Conservation (phyloP, 805 yeast genomes). For the Kazachstania kunashirensis region DNA sequence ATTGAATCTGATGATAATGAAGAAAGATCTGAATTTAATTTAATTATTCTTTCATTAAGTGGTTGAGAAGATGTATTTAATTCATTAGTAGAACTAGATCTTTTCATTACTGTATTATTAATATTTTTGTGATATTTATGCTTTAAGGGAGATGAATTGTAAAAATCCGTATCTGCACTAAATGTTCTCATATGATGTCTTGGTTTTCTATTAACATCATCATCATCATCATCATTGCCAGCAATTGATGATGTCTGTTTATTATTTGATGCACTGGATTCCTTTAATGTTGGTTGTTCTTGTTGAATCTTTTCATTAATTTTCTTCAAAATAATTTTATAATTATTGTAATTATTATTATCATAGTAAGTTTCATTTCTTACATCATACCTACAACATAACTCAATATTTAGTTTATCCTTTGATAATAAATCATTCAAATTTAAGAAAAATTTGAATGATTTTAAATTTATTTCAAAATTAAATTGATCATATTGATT, state of each 20-base stretch:
- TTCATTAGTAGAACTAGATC: not conserved
- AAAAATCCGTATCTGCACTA: conserved; percentile 28
- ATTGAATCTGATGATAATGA: not conserved
- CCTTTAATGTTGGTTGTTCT: not conserved
- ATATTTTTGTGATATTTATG: conserved; percentile 21
- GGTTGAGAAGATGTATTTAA: not conserved
- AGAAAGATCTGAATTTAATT: not conserved
- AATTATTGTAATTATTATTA: conserved; percentile 29
- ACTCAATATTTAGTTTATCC: conserved; percentile 14
- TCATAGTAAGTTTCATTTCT: conserved; percentile 28
- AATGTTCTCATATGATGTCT: conserved; percentile 20
- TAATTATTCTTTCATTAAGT: not conserved
- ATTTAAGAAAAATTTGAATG: conserved; percentile 21
- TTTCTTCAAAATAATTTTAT: conserved; percentile 12
- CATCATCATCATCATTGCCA: not conserved
- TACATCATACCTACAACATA: conserved; percentile 29
- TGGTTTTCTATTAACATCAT: not conserved
- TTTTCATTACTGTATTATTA: not conserved
- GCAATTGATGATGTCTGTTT: not conserved
- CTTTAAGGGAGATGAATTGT: conserved; percentile 28
- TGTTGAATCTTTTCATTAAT: not conserved
- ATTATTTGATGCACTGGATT: not conserved
- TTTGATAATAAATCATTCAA: conserved; percentile 15
- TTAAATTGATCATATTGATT: conserved; percentile 24
- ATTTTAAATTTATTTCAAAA: conserved; percentile 24